These are phyloP conservation scores for Hypoxylon sp. DNA, from an alignment of 2,329 filamentous ascomycete genomes.

Conservation along the genomic window DNA sequence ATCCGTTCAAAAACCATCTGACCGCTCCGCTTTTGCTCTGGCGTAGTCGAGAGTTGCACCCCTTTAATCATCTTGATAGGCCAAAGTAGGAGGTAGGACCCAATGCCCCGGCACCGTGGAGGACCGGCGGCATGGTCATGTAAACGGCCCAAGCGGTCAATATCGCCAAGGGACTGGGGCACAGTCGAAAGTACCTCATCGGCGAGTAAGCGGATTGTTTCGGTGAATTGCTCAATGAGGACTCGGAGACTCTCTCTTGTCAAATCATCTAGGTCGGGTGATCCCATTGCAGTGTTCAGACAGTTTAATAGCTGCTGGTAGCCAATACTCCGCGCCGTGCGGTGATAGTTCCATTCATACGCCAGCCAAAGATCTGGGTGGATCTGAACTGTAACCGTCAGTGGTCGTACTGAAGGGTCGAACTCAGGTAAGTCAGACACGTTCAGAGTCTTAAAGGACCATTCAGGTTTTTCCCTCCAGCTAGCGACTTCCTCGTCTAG, in stretches of 20 bases:
- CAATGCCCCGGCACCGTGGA: conserved; percentile 54
- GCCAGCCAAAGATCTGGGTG: conserved; percentile 59
- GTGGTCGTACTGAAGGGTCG: conserved; percentile 16
- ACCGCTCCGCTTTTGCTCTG: conserved; percentile 52
- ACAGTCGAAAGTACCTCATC: conserved; percentile 57
- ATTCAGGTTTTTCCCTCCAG: conserved; percentile 55
- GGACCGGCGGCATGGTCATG: conserved; percentile 35
- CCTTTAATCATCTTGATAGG: conserved; percentile 57
- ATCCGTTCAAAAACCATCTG: conserved; percentile 56
- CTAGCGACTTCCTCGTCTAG: conserved; percentile 53
- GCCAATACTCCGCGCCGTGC: conserved; percentile 57
- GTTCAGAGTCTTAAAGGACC: conserved; percentile 52
- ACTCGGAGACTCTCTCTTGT: conserved; percentile 30
- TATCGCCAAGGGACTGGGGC: conserved; percentile 57
- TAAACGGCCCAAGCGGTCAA: conserved; percentile 50
- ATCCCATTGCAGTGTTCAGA: conserved; percentile 37
- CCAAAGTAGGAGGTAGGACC: conserved; percentile 59
- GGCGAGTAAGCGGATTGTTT: conserved; percentile 52
- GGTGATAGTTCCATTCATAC: conserved; percentile 61
- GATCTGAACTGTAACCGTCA: conserved; percentile 52
- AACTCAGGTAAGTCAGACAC: conserved; percentile 42
- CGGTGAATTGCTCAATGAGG: conserved; percentile 44
- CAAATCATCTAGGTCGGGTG: conserved; percentile 25
- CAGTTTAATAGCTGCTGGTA: conserved; percentile 56
- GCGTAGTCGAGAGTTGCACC: conserved; percentile 40